Conservation (phyloP, 192 early-diverging fungal species). For the Phycomyces blakesleeanus region DNA sequence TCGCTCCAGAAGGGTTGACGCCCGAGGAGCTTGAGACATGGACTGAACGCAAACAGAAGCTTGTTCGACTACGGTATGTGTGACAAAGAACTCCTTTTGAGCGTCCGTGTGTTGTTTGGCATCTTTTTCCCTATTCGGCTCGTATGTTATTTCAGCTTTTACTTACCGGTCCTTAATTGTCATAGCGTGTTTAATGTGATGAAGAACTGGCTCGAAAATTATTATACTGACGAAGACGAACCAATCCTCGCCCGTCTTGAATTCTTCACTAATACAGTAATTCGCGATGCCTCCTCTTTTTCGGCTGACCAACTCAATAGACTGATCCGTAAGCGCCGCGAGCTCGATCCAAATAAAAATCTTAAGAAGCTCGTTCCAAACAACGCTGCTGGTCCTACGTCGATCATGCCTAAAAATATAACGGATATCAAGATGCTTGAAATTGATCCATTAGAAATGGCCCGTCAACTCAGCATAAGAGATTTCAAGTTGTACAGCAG, state of each 20-base stretch:
- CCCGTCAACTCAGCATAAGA: slow-evolving; percentile 90
- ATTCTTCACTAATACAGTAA: slow-evolving; percentile 65
- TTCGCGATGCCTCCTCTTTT: slow-evolving; percentile 68
- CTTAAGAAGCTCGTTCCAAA: slow-evolving; percentile 65
- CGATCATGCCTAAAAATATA: slow-evolving; percentile 81
- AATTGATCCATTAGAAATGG: slow-evolving; percentile 86
- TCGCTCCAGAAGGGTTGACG: slow-evolving; percentile 66
- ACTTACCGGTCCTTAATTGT: background rate
- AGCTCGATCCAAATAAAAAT: slow-evolving; percentile 45
- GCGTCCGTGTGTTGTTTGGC: no score
- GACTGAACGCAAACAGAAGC: slow-evolving; percentile 86
- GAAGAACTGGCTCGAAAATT: slow-evolving; percentile 94
- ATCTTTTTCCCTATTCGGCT: background rate
- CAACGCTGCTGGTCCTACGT: slow-evolving; percentile 59
- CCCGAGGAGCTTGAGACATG: slow-evolving; percentile 70
- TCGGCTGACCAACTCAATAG: slow-evolving; percentile 70
- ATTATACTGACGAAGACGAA: slow-evolving; percentile 77
- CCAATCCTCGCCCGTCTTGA: slow-evolving; percentile 65
- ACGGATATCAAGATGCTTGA: slow-evolving; percentile 78
- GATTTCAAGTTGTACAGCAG: slow-evolving; percentile 75
- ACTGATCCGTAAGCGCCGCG: slow-evolving; percentile 67
- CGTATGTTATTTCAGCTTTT: background rate
- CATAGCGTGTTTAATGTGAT: slow-evolving; percentile 86
- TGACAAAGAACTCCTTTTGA: background rate
- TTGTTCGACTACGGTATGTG: slow-evolving; percentile 70